Evolutionary conservation across 169 alveolate genomes (phyloP).

Genomic region (Plasmodium vivax): DNA sequence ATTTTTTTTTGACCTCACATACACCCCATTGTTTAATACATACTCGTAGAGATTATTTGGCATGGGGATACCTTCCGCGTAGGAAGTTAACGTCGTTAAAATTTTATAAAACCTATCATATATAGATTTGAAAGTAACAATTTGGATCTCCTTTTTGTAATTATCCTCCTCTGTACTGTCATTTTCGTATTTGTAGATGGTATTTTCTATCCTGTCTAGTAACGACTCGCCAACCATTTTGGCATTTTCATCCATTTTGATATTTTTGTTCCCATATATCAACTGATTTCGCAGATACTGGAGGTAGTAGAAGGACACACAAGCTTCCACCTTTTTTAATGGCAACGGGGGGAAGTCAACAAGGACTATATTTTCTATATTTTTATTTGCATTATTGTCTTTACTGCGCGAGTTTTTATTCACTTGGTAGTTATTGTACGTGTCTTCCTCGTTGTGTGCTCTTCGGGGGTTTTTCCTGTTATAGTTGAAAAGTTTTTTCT

Average conservation of each 20-base stretch:
- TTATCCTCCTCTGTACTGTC: constrained; percentile 6
- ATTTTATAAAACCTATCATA: constrained; percentile 71
- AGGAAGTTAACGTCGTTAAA: constrained; percentile 39
- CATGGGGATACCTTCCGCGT: constrained; percentile 34
- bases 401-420: not conserved
- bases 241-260: constrained; percentile 62
- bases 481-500: constrained; percentile 18
- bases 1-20: constrained; percentile 61
- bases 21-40: constrained; percentile 59
- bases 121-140: constrained; percentile 48
- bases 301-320: constrained; percentile 63
- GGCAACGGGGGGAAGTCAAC: constrained; percentile 74
- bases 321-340: constrained; percentile 56
- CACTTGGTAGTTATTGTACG: not conserved
- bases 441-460: constrained; percentile 74
- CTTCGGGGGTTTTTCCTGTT: constrained; percentile 60
- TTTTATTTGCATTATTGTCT: constrained; percentile 7
- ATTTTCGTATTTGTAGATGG: constrained; percentile 39
- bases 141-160: constrained; percentile 49
- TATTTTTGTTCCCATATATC: constrained; percentile 70
- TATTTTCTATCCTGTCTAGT: constrained; percentile 56
- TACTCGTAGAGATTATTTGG: constrained; percentile 72
- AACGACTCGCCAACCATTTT: constrained; percentile 65
- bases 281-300: constrained; percentile 70
- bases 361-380: constrained; percentile 34